Conservation (phyloP, 495 filamentous ascomycete genomes). For the Xylaria scruposa region DNA sequence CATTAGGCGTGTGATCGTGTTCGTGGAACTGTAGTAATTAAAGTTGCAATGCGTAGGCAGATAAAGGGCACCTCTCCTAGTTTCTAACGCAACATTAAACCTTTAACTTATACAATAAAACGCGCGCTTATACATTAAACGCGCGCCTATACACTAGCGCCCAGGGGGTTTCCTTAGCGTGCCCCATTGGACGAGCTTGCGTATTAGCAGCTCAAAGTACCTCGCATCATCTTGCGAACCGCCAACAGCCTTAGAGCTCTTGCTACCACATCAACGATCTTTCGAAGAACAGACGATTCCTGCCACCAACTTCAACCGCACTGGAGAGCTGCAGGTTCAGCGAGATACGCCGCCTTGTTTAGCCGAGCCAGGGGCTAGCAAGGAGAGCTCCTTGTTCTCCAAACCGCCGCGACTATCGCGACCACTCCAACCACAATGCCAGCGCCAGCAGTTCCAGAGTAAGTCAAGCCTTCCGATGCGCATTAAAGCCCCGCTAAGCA, state of each 20-base stretch:
- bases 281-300: not conserved
- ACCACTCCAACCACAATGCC: slow-evolving; percentile 66
- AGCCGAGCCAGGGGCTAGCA: slow-evolving; percentile 16
- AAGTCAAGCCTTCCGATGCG: slow-evolving; percentile 46
- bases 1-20: no score
- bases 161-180: not conserved
- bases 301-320: not conserved
- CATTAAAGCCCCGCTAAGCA: slow-evolving; percentile 3
- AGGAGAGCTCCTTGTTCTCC: slow-evolving; percentile 25
- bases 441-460: slow-evolving; percentile 90
- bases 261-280: not conserved
- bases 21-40: no score
- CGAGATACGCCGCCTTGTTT: not conserved
- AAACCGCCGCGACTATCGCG: not conserved
- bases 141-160: no score
- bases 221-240: slow-evolving; percentile 1
- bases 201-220: not conserved
- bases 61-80: no score
- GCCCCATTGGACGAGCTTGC: not conserved
- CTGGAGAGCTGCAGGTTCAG: slow-evolving; percentile 1
- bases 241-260: not conserved
- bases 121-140: no score
- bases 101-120: no score
- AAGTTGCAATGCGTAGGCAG: no score
- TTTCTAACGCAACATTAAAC: no score